These are phyloP conservation scores for Rhododendron ovatum DNA, from an alignment of 148 eudicot genomes.

Conservation along the genomic window DNA sequence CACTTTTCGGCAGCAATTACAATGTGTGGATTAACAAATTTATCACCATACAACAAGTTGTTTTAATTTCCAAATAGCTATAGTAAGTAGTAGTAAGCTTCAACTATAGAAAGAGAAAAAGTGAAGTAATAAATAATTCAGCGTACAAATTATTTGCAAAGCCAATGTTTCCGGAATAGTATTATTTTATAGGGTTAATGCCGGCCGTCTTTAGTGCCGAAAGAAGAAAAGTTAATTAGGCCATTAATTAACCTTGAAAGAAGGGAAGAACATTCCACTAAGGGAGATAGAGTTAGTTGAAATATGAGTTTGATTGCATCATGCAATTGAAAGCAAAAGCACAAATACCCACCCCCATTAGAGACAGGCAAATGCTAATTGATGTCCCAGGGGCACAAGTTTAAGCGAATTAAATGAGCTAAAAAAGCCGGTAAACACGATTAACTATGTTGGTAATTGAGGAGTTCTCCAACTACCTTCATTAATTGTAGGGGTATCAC, in stretches of 20 bases:
- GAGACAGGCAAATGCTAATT: neutral
- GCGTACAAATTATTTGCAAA: neutral
- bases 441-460: too few species aligned
- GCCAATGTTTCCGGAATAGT: neutral
- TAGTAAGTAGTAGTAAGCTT: neutral
- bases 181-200: neutral
- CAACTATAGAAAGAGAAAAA: neutral
- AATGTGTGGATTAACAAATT: too few species aligned
- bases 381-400: too few species aligned
- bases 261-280: slow-evolving; percentile 18
- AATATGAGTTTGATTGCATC: neutral
- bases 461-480: too few species aligned
- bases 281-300: neutral
- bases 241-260: slow-evolving; percentile 17
- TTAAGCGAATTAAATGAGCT: too few species aligned
- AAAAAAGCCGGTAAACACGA: too few species aligned
- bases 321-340: slow-evolving; percentile 8
- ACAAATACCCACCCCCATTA: neutral
- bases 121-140: neutral
- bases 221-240: slow-evolving; percentile 22
- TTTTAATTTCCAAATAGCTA: neutral
- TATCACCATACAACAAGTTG: neutral
- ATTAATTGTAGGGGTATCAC: too few species aligned
- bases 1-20: neutral
- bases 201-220: slow-evolving; percentile 22